phyloP scores from a whole-genome alignment of 352 stramenopile genomes.

The Phytopythium vexans region DNA sequence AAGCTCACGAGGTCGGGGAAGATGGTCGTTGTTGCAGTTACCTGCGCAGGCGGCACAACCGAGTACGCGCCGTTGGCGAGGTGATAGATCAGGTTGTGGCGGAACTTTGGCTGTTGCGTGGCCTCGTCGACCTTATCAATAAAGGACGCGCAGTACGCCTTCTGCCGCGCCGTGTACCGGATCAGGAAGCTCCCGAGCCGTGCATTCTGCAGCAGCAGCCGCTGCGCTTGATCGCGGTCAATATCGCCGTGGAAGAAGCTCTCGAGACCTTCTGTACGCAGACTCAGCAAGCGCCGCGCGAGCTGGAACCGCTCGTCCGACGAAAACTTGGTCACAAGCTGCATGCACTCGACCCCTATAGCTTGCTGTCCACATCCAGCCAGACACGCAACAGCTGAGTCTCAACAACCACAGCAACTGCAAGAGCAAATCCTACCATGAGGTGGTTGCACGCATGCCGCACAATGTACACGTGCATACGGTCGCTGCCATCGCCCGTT shows the following conservation, averaged over 20 bases:
- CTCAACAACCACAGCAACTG: background rate
- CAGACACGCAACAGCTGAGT: background rate
- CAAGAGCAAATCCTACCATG: constrained; percentile 32
- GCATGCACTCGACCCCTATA: constrained; percentile 49
- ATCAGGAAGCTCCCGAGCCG: constrained; percentile 60
- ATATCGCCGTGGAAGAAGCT: constrained; percentile 81
- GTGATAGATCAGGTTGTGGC: constrained; percentile 74
- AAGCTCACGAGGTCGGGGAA: constrained; percentile 77
- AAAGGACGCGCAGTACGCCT: constrained; percentile 72
- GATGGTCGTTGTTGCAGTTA: constrained; percentile 43
- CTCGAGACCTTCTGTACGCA: constrained; percentile 58
- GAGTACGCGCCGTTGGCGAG: constrained; percentile 63
- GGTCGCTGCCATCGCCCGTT: constrained; percentile 20
- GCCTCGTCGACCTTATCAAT: constrained; percentile 43
- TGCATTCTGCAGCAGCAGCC: constrained; percentile 27
- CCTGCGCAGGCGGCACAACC: constrained; percentile 42
- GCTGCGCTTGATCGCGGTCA: constrained; percentile 42
- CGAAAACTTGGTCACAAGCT: constrained; percentile 44
- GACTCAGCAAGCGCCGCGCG: constrained; percentile 43
- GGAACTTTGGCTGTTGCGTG: constrained; percentile 34
- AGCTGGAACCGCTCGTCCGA: constrained; percentile 70
- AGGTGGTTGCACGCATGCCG: constrained; percentile 73
- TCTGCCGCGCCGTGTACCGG: constrained; percentile 60
- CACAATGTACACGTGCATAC: constrained; percentile 65
- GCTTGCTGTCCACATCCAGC: constrained; percentile 35